A percentile compares a stretch with the other conserved stretches of the same genome.
Conservation (phyloP, 352 stramenopile genomes). For the Globisporangium middletonii region DNA sequence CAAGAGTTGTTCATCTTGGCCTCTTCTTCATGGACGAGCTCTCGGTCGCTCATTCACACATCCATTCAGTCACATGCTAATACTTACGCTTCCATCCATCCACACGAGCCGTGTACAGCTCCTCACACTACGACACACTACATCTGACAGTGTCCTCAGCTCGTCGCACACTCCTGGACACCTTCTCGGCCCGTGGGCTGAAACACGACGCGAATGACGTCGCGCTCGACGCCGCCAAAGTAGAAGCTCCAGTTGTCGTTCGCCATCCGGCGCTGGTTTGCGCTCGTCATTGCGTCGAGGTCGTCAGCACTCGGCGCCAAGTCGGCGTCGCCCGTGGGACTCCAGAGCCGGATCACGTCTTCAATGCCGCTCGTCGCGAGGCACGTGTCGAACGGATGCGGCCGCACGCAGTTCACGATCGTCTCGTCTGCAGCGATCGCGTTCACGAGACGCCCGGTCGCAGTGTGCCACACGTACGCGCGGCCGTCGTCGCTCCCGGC, state of each 20-base stretch:
- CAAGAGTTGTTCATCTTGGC: too few species aligned
- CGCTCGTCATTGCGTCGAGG: slow-evolving; percentile 39
- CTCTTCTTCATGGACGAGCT: too few species aligned
- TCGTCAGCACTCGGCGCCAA: slow-evolving; percentile 38
- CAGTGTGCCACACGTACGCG: slow-evolving; percentile 83
- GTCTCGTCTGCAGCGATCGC: slow-evolving; percentile 77
- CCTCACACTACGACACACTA: too few species aligned
- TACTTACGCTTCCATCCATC: too few species aligned
- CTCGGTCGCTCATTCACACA: too few species aligned
- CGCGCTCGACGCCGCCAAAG: slow-evolving; percentile 33
- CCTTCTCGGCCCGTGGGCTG: slow-evolving; percentile 46
- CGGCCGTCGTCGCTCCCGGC: slow-evolving; percentile 83
- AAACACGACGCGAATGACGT: slow-evolving; percentile 69
- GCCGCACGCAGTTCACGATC: slow-evolving; percentile 88
- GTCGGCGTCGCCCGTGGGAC: slow-evolving; percentile 36
- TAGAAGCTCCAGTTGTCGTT: slow-evolving; percentile 35
- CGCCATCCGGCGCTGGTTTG: slow-evolving; percentile 70
- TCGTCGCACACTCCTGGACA: slow-evolving; percentile 65
- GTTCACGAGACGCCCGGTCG: slow-evolving; percentile 72
- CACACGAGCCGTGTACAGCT: too few species aligned
- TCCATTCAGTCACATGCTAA: too few species aligned
- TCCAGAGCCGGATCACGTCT: slow-evolving; percentile 78
- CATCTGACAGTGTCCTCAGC: slow-evolving; percentile 14
- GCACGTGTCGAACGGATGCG: slow-evolving; percentile 70
- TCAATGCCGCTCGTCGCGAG: slow-evolving; percentile 83